Base-by-base conservation (phyloP, 2,329 filamentous ascomycete species). In the Parasarocladium wereldwijsianum region DNA sequence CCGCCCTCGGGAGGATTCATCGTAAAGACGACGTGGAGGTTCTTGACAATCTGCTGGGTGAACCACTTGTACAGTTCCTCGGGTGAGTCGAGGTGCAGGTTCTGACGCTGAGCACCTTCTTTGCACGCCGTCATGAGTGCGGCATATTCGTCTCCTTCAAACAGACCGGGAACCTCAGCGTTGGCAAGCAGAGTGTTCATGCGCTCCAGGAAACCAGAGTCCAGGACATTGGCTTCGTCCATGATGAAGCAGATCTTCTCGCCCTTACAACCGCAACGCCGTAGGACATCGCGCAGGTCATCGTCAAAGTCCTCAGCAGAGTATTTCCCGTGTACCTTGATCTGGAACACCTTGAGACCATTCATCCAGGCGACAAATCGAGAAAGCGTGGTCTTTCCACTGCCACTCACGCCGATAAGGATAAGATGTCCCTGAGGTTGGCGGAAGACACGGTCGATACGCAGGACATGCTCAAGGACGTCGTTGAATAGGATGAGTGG, bases 1-100 rank as follows among this genome's bases (percentile, higher is more conserved):
- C 90, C 87, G 43, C 90, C 90, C 48, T 94, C 84, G 0, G 90
- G 92, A 10, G 90, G 90, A 54, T 99, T 99, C 90, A 99, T 99
- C 3, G 90, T 99, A 54, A 99, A 98, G 14, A 99, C 90, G 27
- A 99, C 90, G 46, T 99, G 90, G 23, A 99, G 61, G 48, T 99
- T 99, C 63, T 93, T 93, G 51, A 98, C 82, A 45, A 99, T 96
- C 53, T 99, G 90, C 45, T 93, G 83, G 0, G 92, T 98, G 60
- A 99, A 99, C 90, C 90, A 99, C 60, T 96, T 96, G 67, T 98
- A 98, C n/a, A 98, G 65, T 54, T 99, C 90, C 58, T 99, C 92
- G 42, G 93, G 86, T 1, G 90, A 96, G 57, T 99, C 90, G 1
- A 98, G 70, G 35, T 96, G 74, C 34, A 96, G 66, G 27, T 90